Evolutionary conservation across 2,329 filamentous ascomycete genomes (phyloP).

Genomic region (Ceratocystis harringtonii): DNA sequence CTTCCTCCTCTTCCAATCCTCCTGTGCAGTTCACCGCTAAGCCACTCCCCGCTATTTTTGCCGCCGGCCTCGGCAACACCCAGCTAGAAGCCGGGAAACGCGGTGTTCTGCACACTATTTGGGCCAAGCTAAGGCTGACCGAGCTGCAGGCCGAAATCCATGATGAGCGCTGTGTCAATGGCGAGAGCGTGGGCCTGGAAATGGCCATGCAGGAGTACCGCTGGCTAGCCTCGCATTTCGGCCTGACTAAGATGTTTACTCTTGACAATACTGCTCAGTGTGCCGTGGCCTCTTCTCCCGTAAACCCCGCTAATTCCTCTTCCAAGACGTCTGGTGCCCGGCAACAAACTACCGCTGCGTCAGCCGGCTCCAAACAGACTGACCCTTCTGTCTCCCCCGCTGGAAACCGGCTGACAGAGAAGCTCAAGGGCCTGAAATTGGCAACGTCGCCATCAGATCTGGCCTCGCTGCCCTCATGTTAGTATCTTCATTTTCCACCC

Average conservation of each 20-base stretch:
- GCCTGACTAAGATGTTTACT: constrained; percentile 28
- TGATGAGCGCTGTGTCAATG: constrained; percentile 55
- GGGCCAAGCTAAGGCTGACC: constrained; percentile 69
- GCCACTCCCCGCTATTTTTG: constrained; percentile 75
- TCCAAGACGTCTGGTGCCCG: not conserved
- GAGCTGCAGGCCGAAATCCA: constrained; percentile 65
- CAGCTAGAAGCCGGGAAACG: constrained; percentile 50
- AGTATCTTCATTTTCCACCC: not conserved
- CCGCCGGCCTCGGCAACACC: constrained; percentile 54
- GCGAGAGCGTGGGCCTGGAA: constrained; percentile 66
- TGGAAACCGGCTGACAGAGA: constrained; percentile 14
- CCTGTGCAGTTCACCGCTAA: constrained; percentile 41
- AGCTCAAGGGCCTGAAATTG: constrained; percentile 16
- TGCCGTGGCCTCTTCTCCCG: not conserved
- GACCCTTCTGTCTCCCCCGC: not conserved
- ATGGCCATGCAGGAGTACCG: constrained; percentile 73
- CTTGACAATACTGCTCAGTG: constrained; percentile 18
- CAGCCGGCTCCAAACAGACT: constrained; percentile 1
- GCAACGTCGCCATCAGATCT: constrained; percentile 17
- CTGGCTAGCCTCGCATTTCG: constrained; percentile 76
- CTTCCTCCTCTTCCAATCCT: not conserved
- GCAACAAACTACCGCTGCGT: not conserved
- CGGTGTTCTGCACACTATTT: constrained; percentile 76
- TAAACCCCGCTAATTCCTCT: not conserved
- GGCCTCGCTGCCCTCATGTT: constrained; percentile 14